Base-by-base conservation (phyloP, 495 filamentous ascomycete genomes). In the Lichenothelia convexa region DNA sequence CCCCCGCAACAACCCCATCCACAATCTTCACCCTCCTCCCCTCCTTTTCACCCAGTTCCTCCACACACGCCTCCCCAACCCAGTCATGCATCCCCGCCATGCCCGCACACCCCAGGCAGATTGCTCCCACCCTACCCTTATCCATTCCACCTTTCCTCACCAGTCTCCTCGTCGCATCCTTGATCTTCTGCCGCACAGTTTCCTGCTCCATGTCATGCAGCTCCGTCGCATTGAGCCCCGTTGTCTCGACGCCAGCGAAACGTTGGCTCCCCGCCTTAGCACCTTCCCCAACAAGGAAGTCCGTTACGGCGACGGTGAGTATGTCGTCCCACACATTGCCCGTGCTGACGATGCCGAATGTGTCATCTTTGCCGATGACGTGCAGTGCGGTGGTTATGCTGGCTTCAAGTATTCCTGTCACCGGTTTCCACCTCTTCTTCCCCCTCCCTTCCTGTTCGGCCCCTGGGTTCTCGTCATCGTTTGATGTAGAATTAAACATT, bases 281-380 rank as follows among this genome's bases (percentile, higher is more conserved):
- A 15, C 39, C 41, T 36, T 46, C 46, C 19, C 23, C 48, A 18
- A 63, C 77, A 15, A 76, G 55, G 37, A 67, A 77, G 0, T 41
- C 45, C 36, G 45, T 46, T 0, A 87, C 73, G 0, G 75, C 83
- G 0, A 61, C 52, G 1, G 59, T 64, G 19, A 94, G 61, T 13
- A 89, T 67, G 2, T 55, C 49, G 45, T 84, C 75, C 87, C 87
- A 97, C 39, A 69, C 72, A 36, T 68, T 71, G 0, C 89, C 89
- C 0, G 87, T 94, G 2, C 75, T 82, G 1, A 97, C 76, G 43
- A 97, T 91, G 8, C 86, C 89, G 59, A 91, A 93, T 26, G 65
- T 71, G 27, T 71, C 56, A 13, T 56, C 40, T 1, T 53, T 54
- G 30, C 62, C 57, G 15, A 76, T 45, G 5, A 58, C 30, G 16